Percentiles rank a stretch among this genome's conserved stretches.
Conservation (phyloP, 768 basidiomycete species). For the Lanmaoa rubissima region DNA sequence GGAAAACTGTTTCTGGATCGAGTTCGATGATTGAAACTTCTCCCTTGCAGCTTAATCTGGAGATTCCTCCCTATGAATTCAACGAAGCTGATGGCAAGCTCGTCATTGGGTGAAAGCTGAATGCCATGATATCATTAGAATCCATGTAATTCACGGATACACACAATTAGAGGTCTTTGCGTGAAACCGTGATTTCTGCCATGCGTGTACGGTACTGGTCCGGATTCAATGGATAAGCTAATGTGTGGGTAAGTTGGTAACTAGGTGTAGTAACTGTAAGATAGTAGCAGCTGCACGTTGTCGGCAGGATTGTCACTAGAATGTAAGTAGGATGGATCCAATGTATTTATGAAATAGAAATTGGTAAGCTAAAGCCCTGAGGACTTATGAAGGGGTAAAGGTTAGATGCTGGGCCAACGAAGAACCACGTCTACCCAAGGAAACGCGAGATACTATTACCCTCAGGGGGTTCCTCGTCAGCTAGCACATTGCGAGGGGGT, state of each 20-base stretch:
- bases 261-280: background rate
- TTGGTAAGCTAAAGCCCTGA: background rate
- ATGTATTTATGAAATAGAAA: background rate
- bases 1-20: background rate
- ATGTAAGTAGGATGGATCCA: background rate
- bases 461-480: conserved; percentile 13
- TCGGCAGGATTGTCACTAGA: background rate
- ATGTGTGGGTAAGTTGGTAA: background rate
- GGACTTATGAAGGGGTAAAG: background rate
- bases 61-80: conserved; percentile 87
- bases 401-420: conserved; percentile 4
- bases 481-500: conserved; percentile 6
- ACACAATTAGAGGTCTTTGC: conserved; percentile 24
- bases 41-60: conserved; percentile 76
- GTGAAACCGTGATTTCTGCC: conserved; percentile 2
- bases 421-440: conserved; percentile 12
- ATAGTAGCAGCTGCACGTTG: background rate
- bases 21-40: conserved; percentile 9
- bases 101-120: conserved; percentile 64
- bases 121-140: conserved; percentile 10
- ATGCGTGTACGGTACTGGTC: too few species aligned
- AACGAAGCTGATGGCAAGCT: conserved; percentile 86
- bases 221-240: background rate
- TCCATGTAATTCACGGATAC: conserved; percentile 19
- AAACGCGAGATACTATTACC: conserved; percentile 23